A percentile compares a stretch with the other conserved stretches of the same genome.
phyloP scores from a whole-genome alignment of 2,329 filamentous ascomycete genomes.

The Emmonsiellopsis sp. region DNA sequence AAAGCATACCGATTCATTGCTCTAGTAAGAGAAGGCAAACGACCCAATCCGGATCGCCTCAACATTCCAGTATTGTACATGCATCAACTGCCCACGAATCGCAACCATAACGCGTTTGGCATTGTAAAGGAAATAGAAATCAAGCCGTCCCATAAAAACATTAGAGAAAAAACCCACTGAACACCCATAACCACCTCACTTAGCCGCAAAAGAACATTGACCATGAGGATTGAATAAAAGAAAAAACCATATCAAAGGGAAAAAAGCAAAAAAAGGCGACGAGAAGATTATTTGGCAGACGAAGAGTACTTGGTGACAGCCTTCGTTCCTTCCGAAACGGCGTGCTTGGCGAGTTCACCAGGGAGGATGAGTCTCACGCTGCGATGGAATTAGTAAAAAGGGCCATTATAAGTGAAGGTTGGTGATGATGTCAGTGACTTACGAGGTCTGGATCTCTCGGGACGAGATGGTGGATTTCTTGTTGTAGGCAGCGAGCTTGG shows the following conservation, averaged over 20 bases:
- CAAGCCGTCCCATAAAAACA: constrained; percentile 40
- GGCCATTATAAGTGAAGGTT: not conserved
- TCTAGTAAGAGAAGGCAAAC: constrained; percentile 24
- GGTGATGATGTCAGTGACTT: constrained; percentile 23
- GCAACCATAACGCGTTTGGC: constrained; percentile 34
- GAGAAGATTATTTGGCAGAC: constrained; percentile 79
- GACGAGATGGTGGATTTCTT: constrained; percentile 99
- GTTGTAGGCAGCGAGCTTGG: constrained; percentile 99
- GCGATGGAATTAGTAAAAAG: not conserved
- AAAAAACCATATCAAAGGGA: constrained; percentile 45
- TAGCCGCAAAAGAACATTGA: constrained; percentile 29
- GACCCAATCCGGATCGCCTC: constrained; percentile 20
- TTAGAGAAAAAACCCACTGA: constrained; percentile 32
- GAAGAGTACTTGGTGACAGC: constrained; percentile 99
- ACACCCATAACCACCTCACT: constrained; percentile 22
- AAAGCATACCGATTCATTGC: constrained; percentile 12
- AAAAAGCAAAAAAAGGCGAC: constrained; percentile 35
- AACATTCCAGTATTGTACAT: constrained; percentile 38
- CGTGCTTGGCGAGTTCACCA: constrained; percentile 98
- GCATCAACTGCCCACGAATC: constrained; percentile 28
- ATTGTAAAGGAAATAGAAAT: constrained; percentile 28
- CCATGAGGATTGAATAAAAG: constrained; percentile 32
- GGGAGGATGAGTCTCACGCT: constrained; percentile 92
- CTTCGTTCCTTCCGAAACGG: constrained; percentile 99
- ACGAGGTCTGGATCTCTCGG: constrained; percentile 97